phyloP scores from a whole-genome alignment of 768 basidiomycete genomes.

The Termitomyces sp. region DNA sequence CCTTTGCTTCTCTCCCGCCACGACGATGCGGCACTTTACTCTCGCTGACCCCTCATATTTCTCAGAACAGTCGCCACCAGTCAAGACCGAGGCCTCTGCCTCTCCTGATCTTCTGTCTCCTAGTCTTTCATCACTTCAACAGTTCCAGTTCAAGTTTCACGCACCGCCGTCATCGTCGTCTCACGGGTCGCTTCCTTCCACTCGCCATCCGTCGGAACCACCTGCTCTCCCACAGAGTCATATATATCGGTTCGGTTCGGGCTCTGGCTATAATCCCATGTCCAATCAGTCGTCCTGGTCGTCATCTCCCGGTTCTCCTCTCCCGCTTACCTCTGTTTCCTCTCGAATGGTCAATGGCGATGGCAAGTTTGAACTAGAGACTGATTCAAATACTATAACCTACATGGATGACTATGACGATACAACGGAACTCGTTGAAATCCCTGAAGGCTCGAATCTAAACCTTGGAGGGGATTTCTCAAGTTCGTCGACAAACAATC shows the following conservation, averaged over 20 bases:
- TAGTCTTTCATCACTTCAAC: conserved; percentile 26
- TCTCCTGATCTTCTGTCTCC: conserved; percentile 40
- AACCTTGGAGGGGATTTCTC: conserved; percentile 16
- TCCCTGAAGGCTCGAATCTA: conserved; percentile 25
- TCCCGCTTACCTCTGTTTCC: conserved; percentile 11
- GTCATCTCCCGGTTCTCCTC: conserved; percentile 18
- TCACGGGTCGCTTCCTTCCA: conserved; percentile 32
- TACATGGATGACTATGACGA: conserved; percentile 67
- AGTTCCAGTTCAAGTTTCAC: conserved; percentile 34
- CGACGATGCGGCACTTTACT: conserved; percentile 18
- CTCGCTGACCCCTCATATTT: conserved; percentile 17
- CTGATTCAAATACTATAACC: conserved; percentile 28
- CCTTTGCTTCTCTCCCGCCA: conserved; percentile 11
- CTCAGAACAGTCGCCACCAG: conserved; percentile 21
- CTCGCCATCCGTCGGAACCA: conserved; percentile 28
- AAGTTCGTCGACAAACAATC: conserved; percentile 22
- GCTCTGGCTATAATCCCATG: conserved; percentile 18
- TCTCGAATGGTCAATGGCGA: conserved; percentile 15
- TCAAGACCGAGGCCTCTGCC: conserved; percentile 40
- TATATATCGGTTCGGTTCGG: conserved; percentile 31
- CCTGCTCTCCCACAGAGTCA: conserved; percentile 24
- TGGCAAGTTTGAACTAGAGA: conserved; percentile 13
- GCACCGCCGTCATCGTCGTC: conserved; percentile 24
- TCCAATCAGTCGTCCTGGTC: conserved; percentile 25
- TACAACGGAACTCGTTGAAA: conserved; percentile 45